Base-by-base conservation (phyloP, 371 early-diverging fungal species). In the Lichtheimia ramosa region DNA sequence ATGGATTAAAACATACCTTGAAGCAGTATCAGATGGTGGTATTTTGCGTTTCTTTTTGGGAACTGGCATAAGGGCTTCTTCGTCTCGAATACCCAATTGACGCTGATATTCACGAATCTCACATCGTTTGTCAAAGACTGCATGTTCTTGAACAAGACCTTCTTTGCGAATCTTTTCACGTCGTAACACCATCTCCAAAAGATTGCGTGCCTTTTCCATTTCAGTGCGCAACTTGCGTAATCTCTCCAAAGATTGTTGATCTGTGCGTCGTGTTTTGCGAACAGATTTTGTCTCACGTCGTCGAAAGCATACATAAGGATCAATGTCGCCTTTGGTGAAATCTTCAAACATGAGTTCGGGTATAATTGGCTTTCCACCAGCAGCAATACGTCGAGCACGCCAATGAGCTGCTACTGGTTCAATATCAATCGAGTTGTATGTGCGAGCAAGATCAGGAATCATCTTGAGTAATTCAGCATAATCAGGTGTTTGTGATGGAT, bases 271-370 rank as follows among this genome's bases (percentile, higher is more conserved):
- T 7, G 95, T 92, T 67, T 96, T 96, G 27, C 98, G 91, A 12
- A 89, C 64, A 5, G 87, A 86, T 65, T 91, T 92, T 53, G 94
- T 84, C 70, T 97, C 98, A 28, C 98, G 86, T 48, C 92, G 88
- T 52, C 98, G 91, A 81, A 98, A 98, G 66, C 98, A 98, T n/a
- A 96, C 88, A 69, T 95, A 98, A 0, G 98, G 96, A 67, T 97
- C 95, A 39, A 82, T 74, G 58, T 95, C 96, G 25, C 87, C 77
- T 54, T 86, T 85, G 6, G 54, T 13, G 3, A 72, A 52, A 28
- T 81, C 79, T 59, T 91, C 91, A 56, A 68, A 74, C 74, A 80
- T 88, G 41, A 93, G 64, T 15, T 65, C 64, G 24, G 94, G 86
- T 25, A 82, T 83, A 56, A 95, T 81, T 1, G 84, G 52, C 50